Evolutionary conservation across 2,329 filamentous ascomycete genomes (phyloP), one percentile per base, ranked within the genome.

Genomic region (Trichophyton verrucosum): DNA sequence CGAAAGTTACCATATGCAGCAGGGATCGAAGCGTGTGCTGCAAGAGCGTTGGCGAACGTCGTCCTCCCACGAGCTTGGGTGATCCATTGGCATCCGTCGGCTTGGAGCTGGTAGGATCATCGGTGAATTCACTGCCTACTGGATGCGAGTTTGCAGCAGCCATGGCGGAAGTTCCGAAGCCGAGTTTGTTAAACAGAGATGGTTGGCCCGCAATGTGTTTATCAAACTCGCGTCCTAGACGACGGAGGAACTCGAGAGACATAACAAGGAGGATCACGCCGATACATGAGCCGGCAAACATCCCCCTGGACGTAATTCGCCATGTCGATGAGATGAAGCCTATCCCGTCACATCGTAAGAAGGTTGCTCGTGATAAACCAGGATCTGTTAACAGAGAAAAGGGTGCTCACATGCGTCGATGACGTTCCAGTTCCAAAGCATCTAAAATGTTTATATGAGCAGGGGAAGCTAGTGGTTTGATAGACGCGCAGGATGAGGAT

Each of bases 211-310:
- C 68, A 33, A 90, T 79, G 67, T 81, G 82, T 27, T 81, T 78
- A 71, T 94, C 88, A 72, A 86, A 92, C 71, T 91, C 87, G 66
- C 87, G 85, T 65, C 82, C 80, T 24, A 81, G 67, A 33, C 88
- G 86, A 57, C 89, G 86, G 22, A 94, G 79, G 61, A 85, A 76
- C 69, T 94, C 88, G 66, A 94, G 85, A 4, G 75, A 68, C 59
- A 92, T 80, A 66, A 88, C 86, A 59, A 95, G 83, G n/a, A 86
- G 75, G 63, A 90, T 78, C 40, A 90, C 84, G 63, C 87, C 88
- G 68, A 95, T 86, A 75, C 89, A 94, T 59, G 85, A 87, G 22
- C 86, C 88, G 56, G 86, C 88, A 70, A 95, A 92, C 80, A 86
- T 86, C 71, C 81, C 85, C 2, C 73, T 75, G 24, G 85, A 86